Conservation (phyloP, 495 filamentous ascomycete genomes). For the Neurospora sp. region DNA sequence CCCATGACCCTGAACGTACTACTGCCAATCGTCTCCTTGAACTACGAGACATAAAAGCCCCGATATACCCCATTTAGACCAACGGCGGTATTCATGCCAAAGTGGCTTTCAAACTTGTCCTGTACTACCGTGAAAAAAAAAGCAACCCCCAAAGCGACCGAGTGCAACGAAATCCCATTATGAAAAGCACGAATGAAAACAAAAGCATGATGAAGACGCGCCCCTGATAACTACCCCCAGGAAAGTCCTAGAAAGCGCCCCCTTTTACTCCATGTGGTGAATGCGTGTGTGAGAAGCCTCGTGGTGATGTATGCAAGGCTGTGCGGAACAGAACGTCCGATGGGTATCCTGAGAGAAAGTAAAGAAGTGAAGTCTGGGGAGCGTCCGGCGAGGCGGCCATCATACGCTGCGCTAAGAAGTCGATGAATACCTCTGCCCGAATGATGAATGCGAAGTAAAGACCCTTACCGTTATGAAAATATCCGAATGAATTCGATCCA, state of each 20-base stretch:
- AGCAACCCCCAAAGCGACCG: not conserved
- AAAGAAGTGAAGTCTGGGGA: slow-evolving; percentile 6
- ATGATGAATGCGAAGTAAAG: not conserved
- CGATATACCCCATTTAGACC: not conserved
- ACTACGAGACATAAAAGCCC: not conserved
- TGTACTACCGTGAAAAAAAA: not conserved
- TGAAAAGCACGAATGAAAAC: not conserved
- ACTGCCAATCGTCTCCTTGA: not conserved
- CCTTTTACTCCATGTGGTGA: not conserved
- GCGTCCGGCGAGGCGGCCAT: not conserved
- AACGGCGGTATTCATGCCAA: not conserved
- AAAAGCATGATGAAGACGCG: not conserved
- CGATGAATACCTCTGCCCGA: not conserved
- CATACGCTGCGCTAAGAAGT: not conserved
- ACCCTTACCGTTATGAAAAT: not conserved
- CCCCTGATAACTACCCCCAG: not conserved
- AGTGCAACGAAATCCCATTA: not conserved
- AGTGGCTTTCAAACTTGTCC: not conserved
- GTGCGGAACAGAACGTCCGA: not conserved
- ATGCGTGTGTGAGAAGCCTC: not conserved
- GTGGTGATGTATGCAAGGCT: not conserved
- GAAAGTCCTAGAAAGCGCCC: not conserved
- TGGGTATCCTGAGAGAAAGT: slow-evolving; percentile 14
- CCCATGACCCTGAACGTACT: not conserved
- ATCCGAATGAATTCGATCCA: not conserved